Conservation (phyloP, 192 early-diverging fungal species). For the Glomus cerebriforme region DNA sequence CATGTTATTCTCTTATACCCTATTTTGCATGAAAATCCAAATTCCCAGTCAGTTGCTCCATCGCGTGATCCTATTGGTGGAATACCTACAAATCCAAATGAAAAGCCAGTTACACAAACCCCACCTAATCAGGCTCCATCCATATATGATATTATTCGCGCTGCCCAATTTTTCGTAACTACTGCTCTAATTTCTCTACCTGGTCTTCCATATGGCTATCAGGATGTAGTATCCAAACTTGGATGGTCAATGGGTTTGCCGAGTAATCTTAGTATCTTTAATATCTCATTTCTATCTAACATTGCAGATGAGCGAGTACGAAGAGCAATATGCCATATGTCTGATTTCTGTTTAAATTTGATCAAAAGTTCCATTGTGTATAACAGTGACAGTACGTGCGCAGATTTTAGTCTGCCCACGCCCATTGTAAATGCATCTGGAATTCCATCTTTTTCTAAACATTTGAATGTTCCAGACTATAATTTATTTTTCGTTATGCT, state of each 20-base stretch:
- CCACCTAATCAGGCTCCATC: background rate
- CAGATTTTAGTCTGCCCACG: background rate
- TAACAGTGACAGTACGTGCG: background rate
- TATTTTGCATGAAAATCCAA: background rate
- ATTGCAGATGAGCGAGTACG: constrained; percentile 6
- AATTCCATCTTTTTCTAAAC: background rate
- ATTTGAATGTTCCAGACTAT: background rate
- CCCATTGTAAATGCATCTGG: background rate
- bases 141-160: constrained; percentile 18
- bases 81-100: background rate
- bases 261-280: background rate
- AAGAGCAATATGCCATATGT: background rate
- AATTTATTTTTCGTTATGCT: constrained; percentile 10
- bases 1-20: background rate
- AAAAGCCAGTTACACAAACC: background rate
- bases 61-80: background rate
- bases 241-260: constrained; percentile 18
- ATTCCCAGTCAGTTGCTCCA: too few species aligned
- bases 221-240: background rate
- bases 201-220: background rate
- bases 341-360: background rate
- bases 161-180: constrained; percentile 23
- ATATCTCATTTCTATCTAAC: background rate
- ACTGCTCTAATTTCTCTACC: constrained; percentile 7
- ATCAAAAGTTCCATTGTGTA: background rate